phyloP scores from a whole-genome alignment of 805 yeast genomes.

The Yarrowia keelungensis region DNA sequence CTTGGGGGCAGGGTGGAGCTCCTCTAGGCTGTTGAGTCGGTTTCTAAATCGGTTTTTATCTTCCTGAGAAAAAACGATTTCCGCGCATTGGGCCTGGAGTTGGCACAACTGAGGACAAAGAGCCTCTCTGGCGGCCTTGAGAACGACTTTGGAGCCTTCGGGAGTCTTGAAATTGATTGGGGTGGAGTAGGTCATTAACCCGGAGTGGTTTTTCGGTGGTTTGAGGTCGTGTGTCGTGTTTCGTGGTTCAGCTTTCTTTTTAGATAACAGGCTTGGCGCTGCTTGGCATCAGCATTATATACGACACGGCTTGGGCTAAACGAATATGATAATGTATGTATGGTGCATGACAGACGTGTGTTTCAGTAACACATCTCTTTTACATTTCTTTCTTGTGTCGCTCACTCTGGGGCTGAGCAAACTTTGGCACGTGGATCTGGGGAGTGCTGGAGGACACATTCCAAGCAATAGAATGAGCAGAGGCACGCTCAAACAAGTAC shows the following conservation, averaged over 20 bases:
- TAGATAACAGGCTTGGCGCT: slow-evolving; percentile 5
- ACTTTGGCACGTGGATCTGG: slow-evolving; percentile 6
- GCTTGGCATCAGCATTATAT: slow-evolving; percentile 28
- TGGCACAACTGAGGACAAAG: slow-evolving; percentile 11
- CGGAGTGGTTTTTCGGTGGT: not conserved
- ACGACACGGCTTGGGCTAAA: slow-evolving; percentile 24
- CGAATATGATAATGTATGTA: slow-evolving; percentile 32
- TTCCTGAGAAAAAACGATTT: slow-evolving; percentile 13
- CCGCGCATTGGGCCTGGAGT: not conserved
- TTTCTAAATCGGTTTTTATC: slow-evolving; percentile 17
- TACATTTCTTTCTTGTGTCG: slow-evolving; percentile 19
- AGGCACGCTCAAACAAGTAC: not conserved
- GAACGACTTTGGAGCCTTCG: slow-evolving; percentile 12
- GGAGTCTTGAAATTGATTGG: slow-evolving; percentile 27
- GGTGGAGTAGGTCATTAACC: slow-evolving; percentile 15
- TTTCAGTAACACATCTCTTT: slow-evolving; percentile 15
- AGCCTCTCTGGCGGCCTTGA: slow-evolving; percentile 19
- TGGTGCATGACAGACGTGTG: slow-evolving; percentile 25
- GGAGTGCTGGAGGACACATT: not conserved
- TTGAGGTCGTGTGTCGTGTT: not conserved
- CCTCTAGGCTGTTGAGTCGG: slow-evolving; percentile 19
- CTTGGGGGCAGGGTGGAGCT: slow-evolving; percentile 3
- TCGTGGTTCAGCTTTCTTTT: not conserved
- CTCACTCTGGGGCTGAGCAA: slow-evolving; percentile 26
- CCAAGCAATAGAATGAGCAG: not conserved